Conservation (phyloP, 768 basidiomycete species). For the Trametes coccinea region DNA sequence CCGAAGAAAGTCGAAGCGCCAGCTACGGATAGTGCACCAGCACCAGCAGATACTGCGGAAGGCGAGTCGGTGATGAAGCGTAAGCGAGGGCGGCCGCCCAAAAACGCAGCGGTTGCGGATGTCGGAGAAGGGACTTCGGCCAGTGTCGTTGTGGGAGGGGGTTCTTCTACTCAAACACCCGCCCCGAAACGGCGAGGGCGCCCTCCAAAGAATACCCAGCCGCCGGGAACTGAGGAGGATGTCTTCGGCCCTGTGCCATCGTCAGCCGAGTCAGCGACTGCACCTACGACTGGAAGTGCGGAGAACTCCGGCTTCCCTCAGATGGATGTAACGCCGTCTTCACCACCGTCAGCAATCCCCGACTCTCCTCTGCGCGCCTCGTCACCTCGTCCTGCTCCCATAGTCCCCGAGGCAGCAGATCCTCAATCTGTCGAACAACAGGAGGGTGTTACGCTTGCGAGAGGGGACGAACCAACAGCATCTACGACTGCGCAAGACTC, state of each 20-base stretch:
- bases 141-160: background rate
- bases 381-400: background rate
- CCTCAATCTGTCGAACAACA: too few relatives aligned
- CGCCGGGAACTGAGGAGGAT: background rate
- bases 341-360: slow-evolving; percentile 1
- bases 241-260: background rate
- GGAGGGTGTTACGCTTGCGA: background rate
- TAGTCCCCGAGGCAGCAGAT: too few relatives aligned
- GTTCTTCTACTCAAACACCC: slow-evolving; percentile 2
- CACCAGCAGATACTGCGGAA: background rate
- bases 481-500: background rate
- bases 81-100: slow-evolving; percentile 14
- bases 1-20: slow-evolving; percentile 28
- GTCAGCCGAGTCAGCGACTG: background rate
- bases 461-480: background rate
- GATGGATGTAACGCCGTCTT: background rate
- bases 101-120: background rate
- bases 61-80: background rate
- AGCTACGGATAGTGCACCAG: background rate
- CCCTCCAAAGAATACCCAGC: slow-evolving; percentile 16
- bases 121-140: slow-evolving; percentile 3
- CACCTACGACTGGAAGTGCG: too few relatives aligned
- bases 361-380: background rate
- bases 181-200: slow-evolving; percentile 23
- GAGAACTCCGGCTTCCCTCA: background rate